Conservation (phyloP, 2,329 filamentous ascomycete genomes). For the Colletotrichum sp. region DNA sequence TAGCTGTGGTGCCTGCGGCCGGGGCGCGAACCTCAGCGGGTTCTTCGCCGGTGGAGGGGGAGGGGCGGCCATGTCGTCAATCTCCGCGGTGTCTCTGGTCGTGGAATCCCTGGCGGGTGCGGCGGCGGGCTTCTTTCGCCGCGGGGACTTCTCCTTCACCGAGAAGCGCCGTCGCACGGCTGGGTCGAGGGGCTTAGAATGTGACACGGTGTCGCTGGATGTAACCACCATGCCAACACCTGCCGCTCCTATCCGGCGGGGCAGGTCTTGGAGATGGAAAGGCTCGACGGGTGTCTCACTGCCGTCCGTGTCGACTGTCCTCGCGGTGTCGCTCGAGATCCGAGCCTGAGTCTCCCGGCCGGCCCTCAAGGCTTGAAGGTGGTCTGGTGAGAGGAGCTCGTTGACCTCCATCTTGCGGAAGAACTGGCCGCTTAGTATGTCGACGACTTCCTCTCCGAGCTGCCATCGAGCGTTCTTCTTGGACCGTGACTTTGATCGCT, state of each 20-base stretch:
- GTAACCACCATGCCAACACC: slow-evolving; percentile 34
- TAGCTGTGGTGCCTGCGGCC: slow-evolving; percentile 28
- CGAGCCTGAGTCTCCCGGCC: slow-evolving; percentile 37
- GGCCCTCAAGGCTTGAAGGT: slow-evolving; percentile 24
- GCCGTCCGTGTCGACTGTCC: slow-evolving; percentile 31
- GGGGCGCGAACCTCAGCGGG: slow-evolving; percentile 22
- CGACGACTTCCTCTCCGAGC: slow-evolving; percentile 61
- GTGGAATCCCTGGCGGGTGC: slow-evolving; percentile 5
- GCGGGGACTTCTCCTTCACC: slow-evolving; percentile 17
- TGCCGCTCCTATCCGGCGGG: slow-evolving; percentile 46
- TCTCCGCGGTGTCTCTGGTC: neutral
- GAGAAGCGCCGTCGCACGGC: slow-evolving; percentile 28
- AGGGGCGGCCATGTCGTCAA: slow-evolving; percentile 2
- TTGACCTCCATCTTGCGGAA: slow-evolving; percentile 63
- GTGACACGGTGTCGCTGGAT: slow-evolving; percentile 31
- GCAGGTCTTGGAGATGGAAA: slow-evolving; percentile 54
- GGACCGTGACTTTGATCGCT: slow-evolving; percentile 22
- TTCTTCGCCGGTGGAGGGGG: slow-evolving; percentile 37
- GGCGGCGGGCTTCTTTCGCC: neutral
- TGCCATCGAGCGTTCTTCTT: slow-evolving; percentile 53
- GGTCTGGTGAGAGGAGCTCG: slow-evolving; percentile 62
- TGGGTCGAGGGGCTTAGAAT: slow-evolving; percentile 26
- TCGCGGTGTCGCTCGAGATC: slow-evolving; percentile 32
- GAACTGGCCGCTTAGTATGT: slow-evolving; percentile 58
- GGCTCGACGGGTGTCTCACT: slow-evolving; percentile 51